Base-by-base conservation (phyloP, 805 yeast species). In the Candida namnaoensis region DNA sequence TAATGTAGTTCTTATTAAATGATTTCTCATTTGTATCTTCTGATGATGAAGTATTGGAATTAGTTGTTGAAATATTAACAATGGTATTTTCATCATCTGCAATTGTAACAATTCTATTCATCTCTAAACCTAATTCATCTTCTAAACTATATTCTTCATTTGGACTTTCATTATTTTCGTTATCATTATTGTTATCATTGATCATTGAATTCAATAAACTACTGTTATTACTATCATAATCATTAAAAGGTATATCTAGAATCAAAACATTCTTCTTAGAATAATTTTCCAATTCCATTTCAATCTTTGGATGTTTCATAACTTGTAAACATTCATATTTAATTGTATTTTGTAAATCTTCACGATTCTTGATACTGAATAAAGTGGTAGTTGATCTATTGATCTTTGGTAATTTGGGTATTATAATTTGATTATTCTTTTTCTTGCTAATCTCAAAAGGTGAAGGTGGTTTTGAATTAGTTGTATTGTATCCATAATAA, bases 391-490 rank as follows among this genome's bases (percentile, higher is more conserved):
- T 36, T 7, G 42, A 45, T 38, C 58, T 45, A 5, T 51, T 54
- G 30, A 57, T 48, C 27, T 58, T 57, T 23, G 66, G 52, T 4
- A 57, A 40, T 9, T 47, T 47, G 3, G 55, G 47, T 34, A 64
- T 57, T 34, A 30, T 30, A 12, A 30, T 30, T 30, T 9, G 33
- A 43, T 36, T 35, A 57, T 36, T 44, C 60, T 48, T 46, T 59
- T 56, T 15, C 39, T 41, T 6, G 36, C 39, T 15, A 41, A 38
- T 8, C 38, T 23, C 12, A 41, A 15, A 13, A 38, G 41, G 14
- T 32, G 49, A 37, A 9, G 35, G 24, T 28, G 47, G 19, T 25
- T 38, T 32, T 5, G 34, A 19, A 11, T 33, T 38, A 10, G 12
- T 13, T 11, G 25, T 24, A 11, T 8, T 12, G 13, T n/a, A 33